These are phyloP conservation scores for Scheffersomyces lignicola DNA, from an alignment of 1,139 yeast genomes.

Conservation along the genomic window DNA sequence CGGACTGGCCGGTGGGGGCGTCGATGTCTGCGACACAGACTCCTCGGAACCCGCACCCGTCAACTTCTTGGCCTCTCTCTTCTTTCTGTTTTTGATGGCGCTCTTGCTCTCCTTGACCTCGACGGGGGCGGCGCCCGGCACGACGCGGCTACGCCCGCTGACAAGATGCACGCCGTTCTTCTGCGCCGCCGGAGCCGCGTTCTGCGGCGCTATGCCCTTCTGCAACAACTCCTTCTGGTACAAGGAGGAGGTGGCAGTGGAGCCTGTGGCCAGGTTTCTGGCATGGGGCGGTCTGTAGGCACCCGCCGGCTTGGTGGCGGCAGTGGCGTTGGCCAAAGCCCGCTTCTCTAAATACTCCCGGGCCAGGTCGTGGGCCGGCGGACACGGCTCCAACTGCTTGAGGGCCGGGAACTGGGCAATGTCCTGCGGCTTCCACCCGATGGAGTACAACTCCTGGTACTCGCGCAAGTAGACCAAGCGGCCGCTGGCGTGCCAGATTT, in stretches of 20 bases:
- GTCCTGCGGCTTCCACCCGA: constrained; percentile 85
- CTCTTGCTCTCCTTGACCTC: constrained; percentile 52
- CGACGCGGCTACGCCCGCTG: constrained; percentile 30
- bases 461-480: constrained; percentile 75
- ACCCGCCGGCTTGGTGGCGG: constrained; percentile 62
- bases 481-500: constrained; percentile 92
- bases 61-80: constrained; percentile 67
- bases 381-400: constrained; percentile 53
- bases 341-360: constrained; percentile 53
- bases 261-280: constrained; percentile 42
- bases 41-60: constrained; percentile 15
- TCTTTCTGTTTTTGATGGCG: constrained; percentile 75
- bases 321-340: constrained; percentile 35
- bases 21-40: constrained; percentile 10
- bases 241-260: constrained; percentile 46
- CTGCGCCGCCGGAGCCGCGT: constrained; percentile 9
- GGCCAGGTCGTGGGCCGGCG: constrained; percentile 70
- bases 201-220: constrained; percentile 10
- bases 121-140: constrained; percentile 48
- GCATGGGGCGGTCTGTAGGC: constrained; percentile 98
- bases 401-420: constrained; percentile 60
- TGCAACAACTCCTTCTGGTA: constrained; percentile 55
- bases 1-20: constrained; percentile 13
- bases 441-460: constrained; percentile 75
- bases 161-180: constrained; percentile 22